Percentiles rank a stretch among this genome's conserved stretches.
phyloP scores from a whole-genome alignment of 163 green algal genomes.

The Chloromonas sp. region DNA sequence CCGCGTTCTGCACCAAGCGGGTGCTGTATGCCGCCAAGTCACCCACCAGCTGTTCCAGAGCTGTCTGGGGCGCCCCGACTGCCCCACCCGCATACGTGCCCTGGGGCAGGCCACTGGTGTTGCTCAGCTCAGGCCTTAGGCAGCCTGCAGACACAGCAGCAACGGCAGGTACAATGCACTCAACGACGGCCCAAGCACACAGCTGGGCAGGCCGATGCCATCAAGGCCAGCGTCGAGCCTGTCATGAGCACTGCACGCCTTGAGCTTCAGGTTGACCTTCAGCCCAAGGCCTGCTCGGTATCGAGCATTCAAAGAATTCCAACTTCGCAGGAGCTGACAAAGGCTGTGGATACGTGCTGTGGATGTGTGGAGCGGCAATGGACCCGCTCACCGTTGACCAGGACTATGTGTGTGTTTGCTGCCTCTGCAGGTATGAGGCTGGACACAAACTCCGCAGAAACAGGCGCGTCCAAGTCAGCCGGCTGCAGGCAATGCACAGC shows the following conservation, averaged over 20 bases:
- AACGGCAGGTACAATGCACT: no score
- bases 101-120: constrained; percentile 37
- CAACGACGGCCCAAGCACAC: not conserved
- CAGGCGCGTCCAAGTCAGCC: not conserved
- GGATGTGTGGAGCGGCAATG: not conserved
- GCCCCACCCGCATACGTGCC: constrained; percentile 59
- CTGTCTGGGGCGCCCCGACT: constrained; percentile 44
- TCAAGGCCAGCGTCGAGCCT: no score
- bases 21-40: not conserved
- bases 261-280: no score
- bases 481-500: not conserved
- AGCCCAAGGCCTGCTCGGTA: no score
- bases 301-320: no score
- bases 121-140: constrained; percentile 40
- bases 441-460: not conserved
- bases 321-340: not conserved
- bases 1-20: no score
- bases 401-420: constrained; percentile 10
- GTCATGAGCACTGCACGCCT: no score
- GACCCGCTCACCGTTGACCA: constrained; percentile 14
- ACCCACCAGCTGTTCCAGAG: constrained; percentile 36
- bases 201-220: not conserved
- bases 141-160: constrained; percentile 24
- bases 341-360: not conserved
- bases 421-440: constrained; percentile 7